Evolutionary conservation across 768 basidiomycete species (phyloP).

Genomic region (Boletellus emodensis): DNA sequence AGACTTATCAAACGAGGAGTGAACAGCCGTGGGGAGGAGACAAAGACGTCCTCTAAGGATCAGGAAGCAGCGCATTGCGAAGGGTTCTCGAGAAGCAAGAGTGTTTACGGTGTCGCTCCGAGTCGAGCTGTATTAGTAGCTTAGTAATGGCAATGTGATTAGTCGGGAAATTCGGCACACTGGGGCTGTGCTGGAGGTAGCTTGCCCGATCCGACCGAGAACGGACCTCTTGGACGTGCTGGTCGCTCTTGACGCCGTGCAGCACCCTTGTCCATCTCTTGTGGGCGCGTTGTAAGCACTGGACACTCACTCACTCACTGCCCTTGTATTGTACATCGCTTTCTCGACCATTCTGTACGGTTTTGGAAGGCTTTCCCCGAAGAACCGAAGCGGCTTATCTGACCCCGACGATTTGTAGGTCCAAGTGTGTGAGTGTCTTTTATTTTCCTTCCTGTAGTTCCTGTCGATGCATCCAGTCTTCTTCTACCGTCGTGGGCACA

Average conservation of each 20-base stretch:
- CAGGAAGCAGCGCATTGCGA: not conserved
- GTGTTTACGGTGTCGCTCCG: not conserved
- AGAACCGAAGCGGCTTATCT: conserved; percentile 5
- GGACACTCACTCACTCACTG: not conserved
- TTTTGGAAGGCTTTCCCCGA: conserved; percentile 18
- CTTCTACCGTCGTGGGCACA: conserved; percentile 2
- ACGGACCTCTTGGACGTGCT: not conserved
- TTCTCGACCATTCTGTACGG: conserved; percentile 2
- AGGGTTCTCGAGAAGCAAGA: not conserved
- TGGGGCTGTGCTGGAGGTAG: not conserved
- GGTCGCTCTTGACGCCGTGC: not conserved
- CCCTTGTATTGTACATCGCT: conserved; percentile 6
- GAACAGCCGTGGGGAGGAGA: not conserved
- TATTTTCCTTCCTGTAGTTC: not conserved
- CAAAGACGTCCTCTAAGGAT: conserved; percentile 4
- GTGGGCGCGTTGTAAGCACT: not conserved
- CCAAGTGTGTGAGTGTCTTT: conserved; percentile 6
- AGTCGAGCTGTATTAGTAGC: no score
- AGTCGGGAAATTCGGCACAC: not conserved
- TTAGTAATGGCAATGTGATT: not conserved
- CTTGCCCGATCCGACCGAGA: not conserved
- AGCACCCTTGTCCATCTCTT: not conserved
- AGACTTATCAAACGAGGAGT: not conserved
- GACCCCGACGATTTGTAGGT: conserved; percentile 19
- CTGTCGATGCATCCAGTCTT: not conserved